These are phyloP conservation scores for Lippia alba DNA, from an alignment of 305 asterid genomes.

Conservation along the genomic window DNA sequence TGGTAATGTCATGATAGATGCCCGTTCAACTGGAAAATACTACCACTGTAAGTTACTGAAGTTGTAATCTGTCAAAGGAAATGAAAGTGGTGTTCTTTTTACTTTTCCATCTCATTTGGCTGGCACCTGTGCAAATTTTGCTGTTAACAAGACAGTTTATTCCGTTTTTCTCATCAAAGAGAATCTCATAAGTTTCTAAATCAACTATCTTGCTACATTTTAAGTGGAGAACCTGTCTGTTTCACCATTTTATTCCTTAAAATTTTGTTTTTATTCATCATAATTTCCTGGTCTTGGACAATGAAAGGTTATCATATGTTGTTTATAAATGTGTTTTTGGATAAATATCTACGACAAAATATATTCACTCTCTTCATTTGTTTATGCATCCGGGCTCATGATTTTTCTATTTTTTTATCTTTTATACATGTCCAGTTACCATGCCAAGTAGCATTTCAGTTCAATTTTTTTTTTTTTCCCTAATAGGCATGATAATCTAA, in stretches of 20 bases:
- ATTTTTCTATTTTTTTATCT: background rate
- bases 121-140: background rate
- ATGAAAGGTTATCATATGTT: background rate
- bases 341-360: constrained; percentile 7
- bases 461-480: background rate
- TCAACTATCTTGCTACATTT: constrained; percentile 24
- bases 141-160: background rate
- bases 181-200: constrained; percentile 7
- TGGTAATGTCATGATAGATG: constrained; percentile 98
- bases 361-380: constrained; percentile 11
- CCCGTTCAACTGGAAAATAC: constrained; percentile 98
- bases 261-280: constrained; percentile 5
- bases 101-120: constrained; percentile 14
- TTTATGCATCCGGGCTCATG: background rate
- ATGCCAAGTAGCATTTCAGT: background rate
- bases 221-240: constrained; percentile 8
- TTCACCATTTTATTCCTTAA: constrained; percentile 3
- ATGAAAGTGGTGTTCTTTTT: constrained; percentile 12
- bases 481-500: background rate
- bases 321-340: background rate
- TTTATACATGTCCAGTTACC: background rate
- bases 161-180: constrained; percentile 10
- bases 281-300: background rate
- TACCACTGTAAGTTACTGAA: constrained; percentile 77
- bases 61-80: constrained; percentile 5